Evolutionary conservation across 208 protist genomes (phyloP).

Genomic region (Acanthamoeba healyi): DNA sequence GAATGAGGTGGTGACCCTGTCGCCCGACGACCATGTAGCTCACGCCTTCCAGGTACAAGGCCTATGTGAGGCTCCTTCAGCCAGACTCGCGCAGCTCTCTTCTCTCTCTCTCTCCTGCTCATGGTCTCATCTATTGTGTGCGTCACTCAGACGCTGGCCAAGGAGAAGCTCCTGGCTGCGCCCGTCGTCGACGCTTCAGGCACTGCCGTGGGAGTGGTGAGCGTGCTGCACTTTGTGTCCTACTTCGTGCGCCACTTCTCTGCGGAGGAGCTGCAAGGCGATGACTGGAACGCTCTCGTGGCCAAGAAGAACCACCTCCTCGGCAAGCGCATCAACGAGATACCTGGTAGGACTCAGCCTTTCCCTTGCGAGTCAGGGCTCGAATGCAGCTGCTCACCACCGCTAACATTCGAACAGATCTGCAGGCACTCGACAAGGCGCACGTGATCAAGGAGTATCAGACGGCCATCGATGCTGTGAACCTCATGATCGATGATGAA

Average conservation of each 20-base stretch:
- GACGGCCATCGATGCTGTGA: constrained; percentile 42
- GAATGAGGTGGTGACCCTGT: constrained; percentile 1
- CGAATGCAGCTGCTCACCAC: neutral
- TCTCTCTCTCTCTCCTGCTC: neutral
- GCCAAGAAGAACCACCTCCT: constrained; percentile 43
- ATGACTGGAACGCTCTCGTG: neutral
- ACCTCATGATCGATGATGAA: constrained; percentile 56
- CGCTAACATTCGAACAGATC: neutral
- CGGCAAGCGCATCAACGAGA: neutral
- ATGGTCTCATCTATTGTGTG: neutral
- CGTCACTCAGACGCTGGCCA: neutral
- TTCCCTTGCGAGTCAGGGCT: neutral
- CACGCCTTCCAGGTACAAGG: neutral
- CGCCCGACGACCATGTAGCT: neutral
- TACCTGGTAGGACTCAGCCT: neutral
- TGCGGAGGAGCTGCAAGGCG: constrained; percentile 35
- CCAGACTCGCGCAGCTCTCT: neutral
- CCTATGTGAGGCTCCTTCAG: neutral
- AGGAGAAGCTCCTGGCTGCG: neutral
- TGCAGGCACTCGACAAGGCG: constrained; percentile 28
- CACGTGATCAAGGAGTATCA: constrained; percentile 58
- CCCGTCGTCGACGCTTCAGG: neutral
- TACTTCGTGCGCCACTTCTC: constrained; percentile 39
- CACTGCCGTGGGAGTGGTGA: constrained; percentile 22
- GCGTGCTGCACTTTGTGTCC: constrained; percentile 67